phyloP scores from a whole-genome alignment of 371 early-diverging fungal genomes.

The Mucor racemosus region DNA sequence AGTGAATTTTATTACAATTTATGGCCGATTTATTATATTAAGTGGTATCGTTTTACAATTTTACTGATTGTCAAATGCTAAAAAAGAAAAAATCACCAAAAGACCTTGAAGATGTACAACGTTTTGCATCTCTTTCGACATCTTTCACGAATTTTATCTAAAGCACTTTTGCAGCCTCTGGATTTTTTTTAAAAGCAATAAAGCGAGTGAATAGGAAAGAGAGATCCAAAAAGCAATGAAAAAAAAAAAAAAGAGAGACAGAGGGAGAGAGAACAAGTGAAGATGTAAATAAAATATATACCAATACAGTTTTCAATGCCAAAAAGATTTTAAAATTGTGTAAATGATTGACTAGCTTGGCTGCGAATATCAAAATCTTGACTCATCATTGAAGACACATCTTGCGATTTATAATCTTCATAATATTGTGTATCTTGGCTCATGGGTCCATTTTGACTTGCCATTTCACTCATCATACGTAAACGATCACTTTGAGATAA shows the following conservation, averaged over 20 bases:
- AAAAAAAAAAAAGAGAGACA: background rate
- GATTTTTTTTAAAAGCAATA: no score
- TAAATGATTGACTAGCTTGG: constrained; percentile 54
- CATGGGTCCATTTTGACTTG: constrained; percentile 47
- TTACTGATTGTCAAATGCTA: no score
- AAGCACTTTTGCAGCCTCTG: no score
- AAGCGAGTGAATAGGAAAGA: no score
- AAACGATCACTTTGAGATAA: constrained; percentile 73
- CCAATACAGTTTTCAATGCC: background rate
- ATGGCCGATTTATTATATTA: no score
- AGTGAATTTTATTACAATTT: no score
- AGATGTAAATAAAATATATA: background rate
- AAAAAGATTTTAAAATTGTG: constrained; percentile 38
- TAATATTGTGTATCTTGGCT: constrained; percentile 59
- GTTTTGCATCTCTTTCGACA: no score
- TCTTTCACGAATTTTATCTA: no score
- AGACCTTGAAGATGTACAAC: no score
- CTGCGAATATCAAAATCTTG: constrained; percentile 59
- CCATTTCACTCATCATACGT: constrained; percentile 59
- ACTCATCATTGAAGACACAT: constrained; percentile 51
- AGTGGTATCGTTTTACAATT: no score
- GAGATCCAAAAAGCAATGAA: background rate
- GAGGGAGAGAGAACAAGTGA: background rate
- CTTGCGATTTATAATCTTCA: constrained; percentile 69
- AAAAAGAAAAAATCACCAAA: no score